Conservation (phyloP, 2,329 filamentous ascomycete species). For the Colletotrichum tabaci region DNA sequence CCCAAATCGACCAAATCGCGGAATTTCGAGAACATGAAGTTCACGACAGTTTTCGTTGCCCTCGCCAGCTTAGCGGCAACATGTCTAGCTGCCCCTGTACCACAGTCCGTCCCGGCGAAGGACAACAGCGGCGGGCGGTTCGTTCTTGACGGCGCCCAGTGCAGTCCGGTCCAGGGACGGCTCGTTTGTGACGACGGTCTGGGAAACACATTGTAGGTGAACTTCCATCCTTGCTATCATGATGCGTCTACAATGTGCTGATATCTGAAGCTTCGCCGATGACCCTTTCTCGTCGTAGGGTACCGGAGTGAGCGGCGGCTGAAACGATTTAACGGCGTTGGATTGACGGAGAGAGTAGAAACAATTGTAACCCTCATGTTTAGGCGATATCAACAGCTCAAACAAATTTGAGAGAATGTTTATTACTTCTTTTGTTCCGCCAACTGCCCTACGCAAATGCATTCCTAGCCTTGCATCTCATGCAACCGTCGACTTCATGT, state of each 20-base stretch:
- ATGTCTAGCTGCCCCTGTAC: constrained; percentile 13
- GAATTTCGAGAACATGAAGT: constrained; percentile 12
- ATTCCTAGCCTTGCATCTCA: too few relatives aligned
- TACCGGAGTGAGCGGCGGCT: too few relatives aligned
- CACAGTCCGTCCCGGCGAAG: constrained; percentile 20
- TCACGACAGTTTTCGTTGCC: constrained; percentile 9
- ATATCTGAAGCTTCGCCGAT: neutral
- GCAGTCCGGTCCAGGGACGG: constrained; percentile 34
- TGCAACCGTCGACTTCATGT: too few relatives aligned
- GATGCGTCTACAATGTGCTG: too few relatives aligned
- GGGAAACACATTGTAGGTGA: constrained; percentile 29
- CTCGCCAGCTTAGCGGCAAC: neutral
- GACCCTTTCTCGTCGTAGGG: neutral
- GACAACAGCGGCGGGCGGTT: constrained; percentile 19
- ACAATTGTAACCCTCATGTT: too few relatives aligned
- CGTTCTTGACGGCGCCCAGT: constrained; percentile 28
- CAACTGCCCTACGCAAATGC: too few relatives aligned
- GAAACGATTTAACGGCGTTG: too few relatives aligned
- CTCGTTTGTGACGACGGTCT: constrained; percentile 32
- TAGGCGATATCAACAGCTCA: too few relatives aligned
- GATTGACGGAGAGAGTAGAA: too few relatives aligned
- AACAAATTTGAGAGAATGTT: too few relatives aligned
- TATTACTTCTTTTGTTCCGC: too few relatives aligned
- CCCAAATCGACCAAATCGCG: neutral
- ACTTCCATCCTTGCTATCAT: neutral